Evolutionary conservation across 179 eudicot species (phyloP), one percentile per base, ranked within the genome.

Genomic region (Actinidia arguta): DNA sequence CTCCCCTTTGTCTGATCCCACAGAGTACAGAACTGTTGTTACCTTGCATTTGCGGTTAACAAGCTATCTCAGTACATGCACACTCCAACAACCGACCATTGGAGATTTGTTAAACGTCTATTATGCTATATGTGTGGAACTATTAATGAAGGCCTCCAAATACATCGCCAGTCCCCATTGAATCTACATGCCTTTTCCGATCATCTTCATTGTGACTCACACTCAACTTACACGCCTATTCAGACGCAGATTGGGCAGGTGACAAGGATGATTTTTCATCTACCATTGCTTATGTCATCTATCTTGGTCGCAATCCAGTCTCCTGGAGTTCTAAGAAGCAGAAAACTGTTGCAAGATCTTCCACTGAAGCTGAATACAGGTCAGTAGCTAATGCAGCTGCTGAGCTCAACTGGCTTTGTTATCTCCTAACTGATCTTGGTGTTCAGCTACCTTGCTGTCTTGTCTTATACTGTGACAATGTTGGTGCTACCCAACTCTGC

Each of bases 401-500:
- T 20, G 14, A 71, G 20, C 13, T 71, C 4, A 1, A 6, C 1
- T 71, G 77, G 77, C 1, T 73, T 3, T 1, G 2, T 0, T 31
- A 31, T 31, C 36, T 31, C 36, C 36, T 31, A 31, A 31, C 36
- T 31, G 77, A 73, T 13, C 59, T 73, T n/a, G n/a, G 59, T 4
- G 42, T 51, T 4, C 11, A 17, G 4, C 17, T 50, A 18, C 24
- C 44, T 10, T 10, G n/a, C 11, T 9, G 36, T 10, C 59, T 59
- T n/a, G 1, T 25, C 0, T 48, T 73, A 3, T 73, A 73, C 59
- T 22, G 42, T 22, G 77, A 73, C 6, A 73, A 47, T 73, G 42
- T 73, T 24, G 42, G 77, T 10, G 77, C 77, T 18, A 73, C 77
- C 1, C 22, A 73, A 24, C 59, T 73, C 11, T 73, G 59, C 25